A percentile compares a stretch with the other conserved stretches of the same genome.
Conservation (phyloP, 306 rosid genomes). For the Cucumis cinereus region DNA sequence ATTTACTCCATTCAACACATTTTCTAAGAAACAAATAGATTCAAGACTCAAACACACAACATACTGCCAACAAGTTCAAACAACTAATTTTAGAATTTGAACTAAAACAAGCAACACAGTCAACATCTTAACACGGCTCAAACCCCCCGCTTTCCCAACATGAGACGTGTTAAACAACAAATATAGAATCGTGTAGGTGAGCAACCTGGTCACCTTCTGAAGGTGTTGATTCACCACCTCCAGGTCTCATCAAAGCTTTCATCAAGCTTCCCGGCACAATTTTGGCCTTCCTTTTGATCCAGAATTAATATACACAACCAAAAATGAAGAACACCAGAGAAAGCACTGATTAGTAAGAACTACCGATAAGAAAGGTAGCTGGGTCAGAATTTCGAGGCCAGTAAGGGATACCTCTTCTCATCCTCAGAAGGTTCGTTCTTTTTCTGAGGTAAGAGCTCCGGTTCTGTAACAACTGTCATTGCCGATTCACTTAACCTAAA, state of each 20-base stretch:
- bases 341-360: neutral
- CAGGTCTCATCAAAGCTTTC: constrained; percentile 86
- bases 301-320: constrained; percentile 4
- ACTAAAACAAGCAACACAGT: neutral
- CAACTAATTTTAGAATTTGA: neutral
- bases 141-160: too few species aligned
- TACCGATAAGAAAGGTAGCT: neutral
- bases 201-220: constrained; percentile 83
- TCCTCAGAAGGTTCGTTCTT: constrained; percentile 68
- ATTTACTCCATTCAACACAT: constrained; percentile 1
- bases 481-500: neutral
- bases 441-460: constrained; percentile 33
- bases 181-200: constrained; percentile 2
- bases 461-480: constrained; percentile 41
- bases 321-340: neutral
- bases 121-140: neutral
- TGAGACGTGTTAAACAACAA: neutral
- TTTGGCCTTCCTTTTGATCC: constrained; percentile 52
- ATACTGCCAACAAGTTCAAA: neutral
- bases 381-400: neutral
- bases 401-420: constrained; percentile 51
- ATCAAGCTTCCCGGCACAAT: constrained; percentile 77
- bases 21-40: neutral
- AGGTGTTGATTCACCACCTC: constrained; percentile 70
- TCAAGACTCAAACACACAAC: neutral